Conservation (phyloP, 2,329 filamentous ascomycete genomes). For the Grosmannia serpens region DNA sequence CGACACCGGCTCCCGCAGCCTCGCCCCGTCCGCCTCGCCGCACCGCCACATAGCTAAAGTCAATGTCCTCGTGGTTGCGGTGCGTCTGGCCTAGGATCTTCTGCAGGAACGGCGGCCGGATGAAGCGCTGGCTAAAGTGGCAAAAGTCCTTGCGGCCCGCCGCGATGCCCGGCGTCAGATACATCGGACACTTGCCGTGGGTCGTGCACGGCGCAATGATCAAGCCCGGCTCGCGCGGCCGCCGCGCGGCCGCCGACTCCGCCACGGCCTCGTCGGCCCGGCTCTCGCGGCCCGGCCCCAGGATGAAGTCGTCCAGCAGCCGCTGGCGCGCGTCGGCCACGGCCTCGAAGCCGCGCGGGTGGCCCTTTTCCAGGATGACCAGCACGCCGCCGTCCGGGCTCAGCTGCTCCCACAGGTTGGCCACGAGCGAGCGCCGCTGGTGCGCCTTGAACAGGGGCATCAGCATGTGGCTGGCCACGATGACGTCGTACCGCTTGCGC, state of each 20-base stretch:
- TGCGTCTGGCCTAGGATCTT: conserved; percentile 55
- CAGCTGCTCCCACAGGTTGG: conserved; percentile 82
- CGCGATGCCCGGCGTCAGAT: conserved; percentile 55
- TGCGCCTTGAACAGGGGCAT: conserved; percentile 66
- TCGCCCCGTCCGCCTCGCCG: conserved; percentile 48
- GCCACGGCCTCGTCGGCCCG: too few species aligned
- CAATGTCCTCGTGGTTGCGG: conserved; percentile 78
- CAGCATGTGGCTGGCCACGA: conserved; percentile 78
- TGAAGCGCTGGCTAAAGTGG: conserved; percentile 80
- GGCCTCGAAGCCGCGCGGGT: conserved; percentile 84
- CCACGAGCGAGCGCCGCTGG: conserved; percentile 64
- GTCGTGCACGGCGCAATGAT: conserved; percentile 76
- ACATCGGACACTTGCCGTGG: conserved; percentile 83
- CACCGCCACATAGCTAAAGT: conserved; percentile 82
- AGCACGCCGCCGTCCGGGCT: conserved; percentile 77
- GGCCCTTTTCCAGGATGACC: conserved; percentile 80
- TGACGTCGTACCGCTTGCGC: conserved; percentile 76
- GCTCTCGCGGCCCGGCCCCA: conserved; percentile 35
- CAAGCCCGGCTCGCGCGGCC: conserved; percentile 45
- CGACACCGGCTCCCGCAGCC: conserved; percentile 21
- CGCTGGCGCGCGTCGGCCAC: conserved; percentile 74
- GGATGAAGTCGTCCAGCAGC: conserved; percentile 64
- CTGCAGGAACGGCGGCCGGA: conserved; percentile 73
- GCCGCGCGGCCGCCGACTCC: neutral
- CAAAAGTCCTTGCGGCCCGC: conserved; percentile 79